Base-by-base conservation (phyloP, 495 filamentous ascomycete genomes). In the Oleoguttula mirabilis region DNA sequence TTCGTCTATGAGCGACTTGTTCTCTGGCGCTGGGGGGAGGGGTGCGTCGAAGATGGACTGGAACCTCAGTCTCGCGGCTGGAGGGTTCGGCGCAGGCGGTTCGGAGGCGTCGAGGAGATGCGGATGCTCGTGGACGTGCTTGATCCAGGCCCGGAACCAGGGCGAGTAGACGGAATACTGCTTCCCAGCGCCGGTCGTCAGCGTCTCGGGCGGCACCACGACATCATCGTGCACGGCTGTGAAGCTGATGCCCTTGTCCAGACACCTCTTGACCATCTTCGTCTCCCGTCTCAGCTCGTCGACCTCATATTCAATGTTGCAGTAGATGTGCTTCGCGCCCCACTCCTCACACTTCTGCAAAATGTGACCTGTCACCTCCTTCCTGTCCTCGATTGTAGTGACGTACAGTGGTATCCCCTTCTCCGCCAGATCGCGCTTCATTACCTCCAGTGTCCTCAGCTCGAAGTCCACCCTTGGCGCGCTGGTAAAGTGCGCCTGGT, bases 111-210 rank as follows among this genome's bases (percentile, higher is more conserved):
- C 65, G 0, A 95, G 62, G 2, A 80, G 60, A 8, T 80, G 70
- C 0, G 71, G 72, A 50, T 90, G 75, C 11, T 69, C 60, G 35
- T 88, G 75, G 10, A 92, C 45, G 46, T 84, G 75, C 4, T 70
- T 66, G 16, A 84, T 52, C 87, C 87, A 95, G 0, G 80, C 54
- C 12, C 77, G 63, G 55, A 71, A 88, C 85, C 84, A 94, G 0
- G 86, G 87, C 2, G 63, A 77, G 48, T 88, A 94, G 1, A 94
- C 82, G 0, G 82, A 71, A 55, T 92, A 95, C 58, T 88, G 85
- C 16, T 72, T 80, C 7, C 84, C 82, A 4, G 63, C 66, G 7
- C 78, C 73, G 7, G 67, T 80, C 5, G 51, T 52, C 16, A 94
- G 55, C 35, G 64, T 58, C 0, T 82, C 85, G 0, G 88, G 87